Conservation (phyloP, 164 flowering plant species). For the Magnolia changhungtana region DNA sequence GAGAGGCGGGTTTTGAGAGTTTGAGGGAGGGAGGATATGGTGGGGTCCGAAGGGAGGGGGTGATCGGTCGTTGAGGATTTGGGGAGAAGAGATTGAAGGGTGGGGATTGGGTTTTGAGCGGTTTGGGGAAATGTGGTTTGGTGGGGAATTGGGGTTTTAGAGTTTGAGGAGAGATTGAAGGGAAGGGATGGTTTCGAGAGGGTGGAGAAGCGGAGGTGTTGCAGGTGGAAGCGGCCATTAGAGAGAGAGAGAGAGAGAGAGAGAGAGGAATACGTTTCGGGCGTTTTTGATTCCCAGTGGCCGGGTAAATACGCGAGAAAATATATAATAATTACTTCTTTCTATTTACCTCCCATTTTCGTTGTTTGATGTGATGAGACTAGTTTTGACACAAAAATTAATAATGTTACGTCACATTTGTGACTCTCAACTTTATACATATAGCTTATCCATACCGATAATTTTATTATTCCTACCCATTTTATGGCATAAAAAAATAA, state of each 20-base stretch:
- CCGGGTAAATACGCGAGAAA: too few relatives aligned
- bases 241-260: slow-evolving; percentile 2
- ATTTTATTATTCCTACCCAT: too few relatives aligned
- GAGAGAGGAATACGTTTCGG: background rate
- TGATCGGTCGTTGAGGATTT: slow-evolving; percentile 22
- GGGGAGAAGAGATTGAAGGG: slow-evolving; percentile 12
- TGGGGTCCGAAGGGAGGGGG: slow-evolving; percentile 8
- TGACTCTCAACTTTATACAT: too few relatives aligned
- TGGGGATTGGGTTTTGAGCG: slow-evolving; percentile 5
- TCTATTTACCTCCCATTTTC: too few relatives aligned
- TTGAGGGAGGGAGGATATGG: slow-evolving; percentile 4
- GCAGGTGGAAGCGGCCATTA: slow-evolving; percentile 7
- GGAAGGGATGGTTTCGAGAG: background rate
- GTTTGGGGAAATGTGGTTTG: background rate
- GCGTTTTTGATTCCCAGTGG: too few relatives aligned
- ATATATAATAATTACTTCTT: too few relatives aligned
- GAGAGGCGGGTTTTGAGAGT: slow-evolving; percentile 72
- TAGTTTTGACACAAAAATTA: too few relatives aligned
- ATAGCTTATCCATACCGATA: too few relatives aligned
- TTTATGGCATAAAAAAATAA: too few relatives aligned
- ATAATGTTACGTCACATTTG: too few relatives aligned
- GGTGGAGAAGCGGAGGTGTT: background rate
- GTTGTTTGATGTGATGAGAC: too few relatives aligned
- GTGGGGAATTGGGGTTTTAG: background rate
- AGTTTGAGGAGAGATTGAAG: background rate